A percentile compares a stretch with the other conserved stretches of the same genome.
Conservation (phyloP, 192 early-diverging fungal genomes). For the Rhizoclosmatium sp. region DNA sequence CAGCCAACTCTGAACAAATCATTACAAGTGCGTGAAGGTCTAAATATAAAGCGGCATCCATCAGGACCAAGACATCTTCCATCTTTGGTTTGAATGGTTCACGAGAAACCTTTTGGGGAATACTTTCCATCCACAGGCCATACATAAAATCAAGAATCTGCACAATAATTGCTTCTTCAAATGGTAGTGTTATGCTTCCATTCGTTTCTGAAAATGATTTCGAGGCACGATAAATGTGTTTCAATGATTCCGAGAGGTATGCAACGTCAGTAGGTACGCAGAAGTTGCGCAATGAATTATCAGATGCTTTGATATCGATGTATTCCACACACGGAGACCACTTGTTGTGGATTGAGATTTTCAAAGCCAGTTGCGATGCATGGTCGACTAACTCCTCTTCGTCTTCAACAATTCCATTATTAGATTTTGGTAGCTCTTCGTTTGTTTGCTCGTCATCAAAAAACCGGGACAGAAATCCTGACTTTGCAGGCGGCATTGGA, state of each 20-base stretch:
- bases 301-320: neutral
- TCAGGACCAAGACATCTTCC: neutral
- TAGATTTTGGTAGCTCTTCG: too few species aligned
- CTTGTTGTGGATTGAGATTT: neutral
- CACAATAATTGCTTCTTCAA: neutral
- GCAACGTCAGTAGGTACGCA: slow-evolving; percentile 14
- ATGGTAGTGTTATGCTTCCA: neutral
- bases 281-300: neutral
- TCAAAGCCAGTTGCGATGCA: neutral
- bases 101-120: neutral
- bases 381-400: neutral
- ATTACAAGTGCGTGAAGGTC: slow-evolving; percentile 2
- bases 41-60: slow-evolving; percentile 26
- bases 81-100: slow-evolving; percentile 3
- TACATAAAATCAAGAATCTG: slow-evolving; percentile 12
- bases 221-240: neutral
- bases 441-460: too few species aligned
- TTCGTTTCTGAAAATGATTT: neutral
- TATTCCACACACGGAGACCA: neutral
- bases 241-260: neutral
- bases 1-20: neutral
- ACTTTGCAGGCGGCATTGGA: too few species aligned
- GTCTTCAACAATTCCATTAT: neutral
- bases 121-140: neutral
- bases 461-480: too few species aligned